Conservation (phyloP, 192 early-diverging fungal species). For the Polychytrium aggregatum region DNA sequence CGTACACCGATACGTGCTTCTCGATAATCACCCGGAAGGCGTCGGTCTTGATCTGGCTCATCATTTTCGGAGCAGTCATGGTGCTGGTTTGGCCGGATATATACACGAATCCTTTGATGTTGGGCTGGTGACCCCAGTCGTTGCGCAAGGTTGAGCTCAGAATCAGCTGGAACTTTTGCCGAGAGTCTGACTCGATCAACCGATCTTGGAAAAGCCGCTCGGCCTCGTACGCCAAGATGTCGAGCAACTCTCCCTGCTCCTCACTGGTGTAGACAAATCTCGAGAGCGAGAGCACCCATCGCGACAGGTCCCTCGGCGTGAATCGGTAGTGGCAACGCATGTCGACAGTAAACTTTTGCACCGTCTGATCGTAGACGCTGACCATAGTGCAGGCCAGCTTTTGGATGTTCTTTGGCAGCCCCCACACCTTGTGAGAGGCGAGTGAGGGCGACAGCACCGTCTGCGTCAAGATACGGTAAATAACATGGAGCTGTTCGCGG, state of each 20-base stretch:
- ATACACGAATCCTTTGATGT: slow-evolving; percentile 10
- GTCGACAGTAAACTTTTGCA: slow-evolving; percentile 37
- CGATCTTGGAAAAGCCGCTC: slow-evolving; percentile 37
- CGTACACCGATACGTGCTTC: slow-evolving; percentile 26
- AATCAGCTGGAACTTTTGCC: slow-evolving; percentile 25
- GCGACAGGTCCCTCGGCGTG: slow-evolving; percentile 38
- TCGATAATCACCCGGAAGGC: slow-evolving; percentile 15
- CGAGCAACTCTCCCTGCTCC: slow-evolving; percentile 29
- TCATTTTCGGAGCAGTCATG: background rate
- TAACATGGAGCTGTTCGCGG: slow-evolving; percentile 28
- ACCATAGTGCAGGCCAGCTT: slow-evolving; percentile 35
- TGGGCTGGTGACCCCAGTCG: slow-evolving; percentile 33
- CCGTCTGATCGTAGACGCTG: slow-evolving; percentile 28
- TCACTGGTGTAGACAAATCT: slow-evolving; percentile 22
- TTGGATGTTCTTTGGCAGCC: slow-evolving; percentile 26
- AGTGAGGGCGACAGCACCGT: slow-evolving; percentile 19
- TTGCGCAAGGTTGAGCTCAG: slow-evolving; percentile 18
- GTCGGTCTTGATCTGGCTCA: background rate
- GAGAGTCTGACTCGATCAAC: slow-evolving; percentile 21
- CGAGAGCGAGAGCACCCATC: slow-evolving; percentile 26
- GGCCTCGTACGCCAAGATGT: slow-evolving; percentile 34
- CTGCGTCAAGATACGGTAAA: slow-evolving; percentile 28
- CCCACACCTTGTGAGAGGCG: slow-evolving; percentile 29
- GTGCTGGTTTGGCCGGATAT: slow-evolving; percentile 1
- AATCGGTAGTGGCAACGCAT: slow-evolving; percentile 40